Conservation (phyloP, 805 yeast species). For the Lachancea sp. region DNA sequence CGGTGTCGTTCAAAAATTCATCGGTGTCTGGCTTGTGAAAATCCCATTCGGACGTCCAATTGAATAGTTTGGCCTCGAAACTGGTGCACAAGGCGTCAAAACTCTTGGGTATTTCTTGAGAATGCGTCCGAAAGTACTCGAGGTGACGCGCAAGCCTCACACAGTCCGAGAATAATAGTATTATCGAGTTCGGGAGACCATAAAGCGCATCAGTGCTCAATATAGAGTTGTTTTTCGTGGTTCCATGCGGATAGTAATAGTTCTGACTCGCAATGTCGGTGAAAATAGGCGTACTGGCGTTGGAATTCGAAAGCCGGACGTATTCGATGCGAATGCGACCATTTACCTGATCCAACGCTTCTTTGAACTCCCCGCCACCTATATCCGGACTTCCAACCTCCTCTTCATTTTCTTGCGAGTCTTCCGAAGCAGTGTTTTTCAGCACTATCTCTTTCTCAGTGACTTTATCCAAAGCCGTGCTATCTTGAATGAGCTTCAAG, state of each 20-base stretch:
- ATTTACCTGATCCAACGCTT: conserved; percentile 37
- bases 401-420: background rate
- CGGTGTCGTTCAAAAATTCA: conserved; percentile 33
- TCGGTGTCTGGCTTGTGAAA: conserved; percentile 32
- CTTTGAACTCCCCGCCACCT: conserved; percentile 19
- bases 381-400: background rate
- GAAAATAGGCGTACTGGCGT: conserved; percentile 33
- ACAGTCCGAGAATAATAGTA: conserved; percentile 64
- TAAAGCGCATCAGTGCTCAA: conserved; percentile 74
- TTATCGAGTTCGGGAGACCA: conserved; percentile 78
- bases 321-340: conserved; percentile 46
- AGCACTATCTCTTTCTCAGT: conserved; percentile 24
- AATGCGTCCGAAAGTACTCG: conserved; percentile 37
- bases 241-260: conserved; percentile 29
- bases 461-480: conserved; percentile 42
- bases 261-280: conserved; percentile 38
- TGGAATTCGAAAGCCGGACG: conserved; percentile 16
- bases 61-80: conserved; percentile 45
- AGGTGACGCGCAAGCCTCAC: conserved; percentile 61
- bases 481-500: conserved; percentile 67
- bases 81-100: conserved; percentile 24
- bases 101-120: conserved; percentile 19
- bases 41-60: conserved; percentile 76
- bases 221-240: conserved; percentile 47
- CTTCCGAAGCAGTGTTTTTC: conserved; percentile 9